A percentile compares a stretch with the other conserved stretches of the same genome.
Evolutionary conservation across 805 yeast species (phyloP).

Genomic region (Kodamaea kaohsiungensis): DNA sequence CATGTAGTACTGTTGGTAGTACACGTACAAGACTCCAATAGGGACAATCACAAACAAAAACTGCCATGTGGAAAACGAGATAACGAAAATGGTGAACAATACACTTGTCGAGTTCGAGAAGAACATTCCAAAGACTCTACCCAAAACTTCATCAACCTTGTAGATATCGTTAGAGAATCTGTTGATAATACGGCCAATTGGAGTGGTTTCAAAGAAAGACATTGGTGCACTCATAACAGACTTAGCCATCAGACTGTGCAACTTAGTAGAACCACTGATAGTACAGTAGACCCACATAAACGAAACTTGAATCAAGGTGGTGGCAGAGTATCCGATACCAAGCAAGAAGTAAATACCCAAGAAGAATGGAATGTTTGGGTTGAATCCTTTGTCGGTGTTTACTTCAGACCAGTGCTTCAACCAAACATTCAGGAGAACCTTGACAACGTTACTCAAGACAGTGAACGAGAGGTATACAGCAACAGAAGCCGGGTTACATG

Average conservation of each 20-base stretch:
- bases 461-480: constrained; percentile 54
- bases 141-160: constrained; percentile 78
- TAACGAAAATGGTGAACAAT: constrained; percentile 74
- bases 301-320: constrained; percentile 64
- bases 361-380: constrained; percentile 72
- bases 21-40: constrained; percentile 60
- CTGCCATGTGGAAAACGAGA: constrained; percentile 85
- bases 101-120: constrained; percentile 63
- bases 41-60: constrained; percentile 74
- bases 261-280: constrained; percentile 72
- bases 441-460: constrained; percentile 56
- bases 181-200: constrained; percentile 88
- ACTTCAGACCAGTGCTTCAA: constrained; percentile 96
- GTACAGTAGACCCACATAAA: constrained; percentile 80
- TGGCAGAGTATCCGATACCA: constrained; percentile 66
- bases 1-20: constrained; percentile 75
- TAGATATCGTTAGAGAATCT: constrained; percentile 90
- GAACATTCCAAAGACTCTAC: constrained; percentile 71
- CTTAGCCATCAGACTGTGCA: constrained; percentile 75
- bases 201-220: constrained; percentile 95
- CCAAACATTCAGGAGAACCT: constrained; percentile 84
- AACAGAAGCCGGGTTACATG: constrained; percentile 76
- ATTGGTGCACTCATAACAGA: constrained; percentile 85
- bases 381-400: constrained; percentile 65
- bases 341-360: constrained; percentile 72